Percentiles rank a stretch among this genome's conserved stretches.
Evolutionary conservation across 129 eudicot species (phyloP).

Genomic region (Dittrichia graveolens): DNA sequence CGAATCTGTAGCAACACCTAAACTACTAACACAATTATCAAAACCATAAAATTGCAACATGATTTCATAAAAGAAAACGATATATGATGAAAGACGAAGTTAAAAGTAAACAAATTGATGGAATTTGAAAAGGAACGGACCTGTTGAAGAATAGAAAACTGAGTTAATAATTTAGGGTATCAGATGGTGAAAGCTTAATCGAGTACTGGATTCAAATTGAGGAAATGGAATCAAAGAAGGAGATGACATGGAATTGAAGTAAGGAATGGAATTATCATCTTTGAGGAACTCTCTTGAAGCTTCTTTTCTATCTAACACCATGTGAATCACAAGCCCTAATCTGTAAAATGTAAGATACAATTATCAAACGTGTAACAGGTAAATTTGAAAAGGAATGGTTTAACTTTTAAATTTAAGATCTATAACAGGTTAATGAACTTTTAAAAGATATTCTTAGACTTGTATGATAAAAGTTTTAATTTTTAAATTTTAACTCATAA

Average conservation of each 20-base stretch:
- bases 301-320: conserved; percentile 1
- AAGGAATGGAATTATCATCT: conserved; percentile 28
- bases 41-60: neutral
- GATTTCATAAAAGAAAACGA: neutral
- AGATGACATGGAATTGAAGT: conserved; percentile 14
- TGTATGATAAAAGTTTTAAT: no score
- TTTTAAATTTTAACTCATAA: no score
- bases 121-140: conserved; percentile 26
- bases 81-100: neutral
- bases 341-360: no score
- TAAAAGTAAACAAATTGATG: conserved; percentile 9
- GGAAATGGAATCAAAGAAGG: conserved; percentile 13
- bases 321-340: no score
- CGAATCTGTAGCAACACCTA: neutral
- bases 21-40: neutral
- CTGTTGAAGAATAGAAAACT: conserved; percentile 20
- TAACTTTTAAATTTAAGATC: no score
- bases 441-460: no score
- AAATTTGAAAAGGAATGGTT: no score
- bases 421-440: no score
- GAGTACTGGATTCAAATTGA: conserved; percentile 19
- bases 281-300: conserved; percentile 26
- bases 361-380: no score
- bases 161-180: conserved; percentile 5
- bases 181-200: conserved; percentile 14